Evolutionary conservation across 805 yeast species (phyloP).

Genomic region (Hanseniaspora vineae): DNA sequence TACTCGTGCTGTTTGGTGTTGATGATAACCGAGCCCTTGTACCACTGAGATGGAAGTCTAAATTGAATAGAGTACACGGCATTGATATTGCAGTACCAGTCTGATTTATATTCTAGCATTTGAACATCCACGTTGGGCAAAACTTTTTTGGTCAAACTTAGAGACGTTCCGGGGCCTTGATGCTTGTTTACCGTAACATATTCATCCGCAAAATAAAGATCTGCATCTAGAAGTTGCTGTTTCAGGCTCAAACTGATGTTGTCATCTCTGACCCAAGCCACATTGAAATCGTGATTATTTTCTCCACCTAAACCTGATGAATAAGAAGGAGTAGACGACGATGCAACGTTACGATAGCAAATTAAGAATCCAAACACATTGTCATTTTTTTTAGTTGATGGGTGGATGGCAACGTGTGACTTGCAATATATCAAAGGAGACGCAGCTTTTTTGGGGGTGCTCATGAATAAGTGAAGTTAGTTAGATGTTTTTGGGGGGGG

Average conservation of each 20-base stretch:
- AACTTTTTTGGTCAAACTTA: neutral
- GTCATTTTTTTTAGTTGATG: conserved; percentile 57
- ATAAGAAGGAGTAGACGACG: no score
- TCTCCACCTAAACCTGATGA: neutral
- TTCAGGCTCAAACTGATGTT: neutral
- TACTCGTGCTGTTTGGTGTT: conserved; percentile 40
- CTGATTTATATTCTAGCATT: conserved; percentile 13
- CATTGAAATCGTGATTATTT: neutral
- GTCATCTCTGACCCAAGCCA: neutral
- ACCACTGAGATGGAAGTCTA: conserved; percentile 69
- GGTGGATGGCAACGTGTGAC: conserved; percentile 74
- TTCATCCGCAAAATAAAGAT: neutral
- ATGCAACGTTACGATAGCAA: neutral
- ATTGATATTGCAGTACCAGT: neutral
- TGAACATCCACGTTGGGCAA: conserved; percentile 12
- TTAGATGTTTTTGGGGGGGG: no score
- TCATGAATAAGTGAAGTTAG: neutral
- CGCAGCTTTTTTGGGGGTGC: neutral
- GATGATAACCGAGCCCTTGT: conserved; percentile 80
- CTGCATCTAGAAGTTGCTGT: conserved; percentile 2
- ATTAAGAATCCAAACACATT: conserved; percentile 70
- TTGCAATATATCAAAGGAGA: conserved; percentile 27
- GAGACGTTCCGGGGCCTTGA: no score
- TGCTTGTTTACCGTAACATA: neutral
- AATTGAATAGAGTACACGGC: conserved; percentile 64